Base-by-base conservation (phyloP, 2,329 filamentous ascomycete genomes). In the Penicillium sp. region DNA sequence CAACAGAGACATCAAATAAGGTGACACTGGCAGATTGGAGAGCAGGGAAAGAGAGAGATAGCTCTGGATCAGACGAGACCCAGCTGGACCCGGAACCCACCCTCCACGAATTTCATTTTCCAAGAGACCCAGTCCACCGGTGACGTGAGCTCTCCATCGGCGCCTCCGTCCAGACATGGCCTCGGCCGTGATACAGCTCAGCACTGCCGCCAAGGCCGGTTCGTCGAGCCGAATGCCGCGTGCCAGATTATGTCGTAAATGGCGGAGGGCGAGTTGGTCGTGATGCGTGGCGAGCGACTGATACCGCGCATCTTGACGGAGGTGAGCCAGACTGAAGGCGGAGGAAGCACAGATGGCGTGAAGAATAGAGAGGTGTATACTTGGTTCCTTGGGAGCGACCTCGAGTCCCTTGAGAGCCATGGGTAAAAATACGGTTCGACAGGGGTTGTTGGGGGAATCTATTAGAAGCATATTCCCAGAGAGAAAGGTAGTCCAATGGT, bases 401-500 rank as follows among this genome's bases (percentile, higher is more conserved):
- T 53, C 54, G 6, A 58, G 41, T 3, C 50, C 55, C 39, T 58
- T 55, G 34, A 58, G 42, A 4, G 58, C 58, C 38, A 58, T 40
- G 25, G 58, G 58, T 45, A 61, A 47, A 39, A 63, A 65, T 2
- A 64, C 55, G 12, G 59, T 62, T 5, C 61, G 55, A 34, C 61
- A 64, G 0, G 57, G 57, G 28, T 65, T 65, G 49, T 63, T 60
- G 26, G 60, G 50, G 4, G 53, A 52, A 37, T 65, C 61, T 12
- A 64, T 54, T 25, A 63, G 51, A 2, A 65, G 51, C 48, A 65
- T 58, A 25, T 63, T 61, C 40, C 62, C 60, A 25, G 57, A 60
- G 3, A 64, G 53, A 39, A 65, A 63, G 28, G 57, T 52, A 5
- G 59, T 59, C 62, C 62, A 65, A 40, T 65, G 60, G 39, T 64